Percentiles rank a stretch among this genome's conserved stretches.
These are phyloP conservation scores for Prunus mongolica DNA, from an alignment of 306 rosid genomes.

Conservation along the genomic window DNA sequence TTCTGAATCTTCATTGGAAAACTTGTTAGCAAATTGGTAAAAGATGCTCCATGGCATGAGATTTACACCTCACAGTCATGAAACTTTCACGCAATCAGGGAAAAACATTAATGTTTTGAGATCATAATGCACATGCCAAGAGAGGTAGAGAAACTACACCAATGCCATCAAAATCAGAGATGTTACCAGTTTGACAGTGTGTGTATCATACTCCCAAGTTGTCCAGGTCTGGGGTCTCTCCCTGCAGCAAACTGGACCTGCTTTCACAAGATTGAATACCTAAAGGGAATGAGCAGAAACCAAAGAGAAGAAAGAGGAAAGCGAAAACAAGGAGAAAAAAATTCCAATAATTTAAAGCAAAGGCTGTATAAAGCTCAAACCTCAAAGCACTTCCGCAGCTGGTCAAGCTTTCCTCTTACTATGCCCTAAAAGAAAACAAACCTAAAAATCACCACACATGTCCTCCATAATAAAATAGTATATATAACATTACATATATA, in stretches of 20 bases:
- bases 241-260: conserved; percentile 99
- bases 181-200: conserved; percentile 85
- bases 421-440: conserved; percentile 57
- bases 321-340: background rate
- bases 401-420: conserved; percentile 91
- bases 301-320: background rate
- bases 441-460: conserved; percentile 13
- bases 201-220: conserved; percentile 86
- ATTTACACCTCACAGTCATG: background rate
- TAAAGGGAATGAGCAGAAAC: background rate
- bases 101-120: background rate
- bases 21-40: background rate
- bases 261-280: conserved; percentile 28
- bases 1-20: background rate
- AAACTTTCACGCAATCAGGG: background rate
- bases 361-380: conserved; percentile 30
- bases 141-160: background rate
- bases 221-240: conserved; percentile 92
- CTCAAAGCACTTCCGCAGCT: conserved; percentile 93
- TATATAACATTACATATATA: background rate
- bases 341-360: background rate
- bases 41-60: background rate
- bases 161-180: conserved; percentile 14
- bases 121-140: background rate
- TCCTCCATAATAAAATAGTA: background rate